phyloP scores from a whole-genome alignment of 208 protist genomes.

The Acanthamoeba quina region DNA sequence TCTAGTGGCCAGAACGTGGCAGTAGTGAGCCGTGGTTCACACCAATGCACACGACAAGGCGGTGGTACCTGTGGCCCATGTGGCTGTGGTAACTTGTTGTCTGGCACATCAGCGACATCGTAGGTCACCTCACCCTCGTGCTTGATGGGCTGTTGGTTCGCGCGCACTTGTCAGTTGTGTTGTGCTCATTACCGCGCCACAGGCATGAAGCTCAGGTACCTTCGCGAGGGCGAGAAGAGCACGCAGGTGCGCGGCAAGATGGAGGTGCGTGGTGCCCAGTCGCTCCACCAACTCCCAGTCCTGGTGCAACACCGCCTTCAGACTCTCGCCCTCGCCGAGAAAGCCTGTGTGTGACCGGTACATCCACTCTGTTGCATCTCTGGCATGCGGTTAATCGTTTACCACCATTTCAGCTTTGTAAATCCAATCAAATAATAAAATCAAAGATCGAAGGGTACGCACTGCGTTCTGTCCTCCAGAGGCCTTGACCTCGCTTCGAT shows the following conservation, averaged over 20 bases:
- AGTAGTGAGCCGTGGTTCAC: not conserved
- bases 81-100: not conserved
- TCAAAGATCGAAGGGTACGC: not conserved
- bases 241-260: conserved; percentile 5
- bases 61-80: not conserved
- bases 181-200: not conserved
- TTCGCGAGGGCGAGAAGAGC: conserved; percentile 1
- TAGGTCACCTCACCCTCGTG: conserved; percentile 16
- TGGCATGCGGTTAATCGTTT: not conserved
- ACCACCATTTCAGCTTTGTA: not conserved
- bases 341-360: conserved; percentile 48
- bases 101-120: not conserved
- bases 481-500: conserved; percentile 28
- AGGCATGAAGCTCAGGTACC: not conserved
- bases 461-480: conserved; percentile 58
- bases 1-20: not conserved
- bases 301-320: not conserved
- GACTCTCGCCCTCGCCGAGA: conserved; percentile 10
- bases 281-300: conserved; percentile 10
- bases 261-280: conserved; percentile 4
- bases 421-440: not conserved
- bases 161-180: too few relatives aligned
- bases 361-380: conserved; percentile 14
- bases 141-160: not conserved
- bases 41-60: too few relatives aligned